A percentile compares a stretch with the other conserved stretches of the same genome.
Conservation (phyloP, 2,329 filamentous ascomycete genomes). For the Trichocomaceae sp. region DNA sequence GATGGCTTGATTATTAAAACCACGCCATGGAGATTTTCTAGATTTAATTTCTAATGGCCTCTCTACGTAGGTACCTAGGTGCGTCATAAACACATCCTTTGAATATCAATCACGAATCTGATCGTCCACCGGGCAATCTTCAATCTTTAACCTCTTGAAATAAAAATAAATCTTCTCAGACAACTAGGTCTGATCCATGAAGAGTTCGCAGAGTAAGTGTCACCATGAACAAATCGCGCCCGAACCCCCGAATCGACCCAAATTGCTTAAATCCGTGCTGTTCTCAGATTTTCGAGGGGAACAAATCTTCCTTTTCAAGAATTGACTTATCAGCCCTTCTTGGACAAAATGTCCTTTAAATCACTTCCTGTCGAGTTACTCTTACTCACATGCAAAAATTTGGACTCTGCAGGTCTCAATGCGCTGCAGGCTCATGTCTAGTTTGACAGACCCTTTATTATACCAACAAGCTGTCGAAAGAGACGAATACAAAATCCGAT, state of each 20-base stretch:
- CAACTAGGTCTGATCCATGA: neutral
- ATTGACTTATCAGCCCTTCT: neutral
- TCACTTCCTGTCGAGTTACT: slow-evolving; percentile 1
- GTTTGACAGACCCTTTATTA: neutral
- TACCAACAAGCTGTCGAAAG: neutral
- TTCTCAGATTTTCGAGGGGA: neutral
- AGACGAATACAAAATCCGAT: neutral
- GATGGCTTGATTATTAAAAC: too few relatives aligned
- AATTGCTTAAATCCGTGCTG: neutral
- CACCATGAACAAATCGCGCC: neutral
- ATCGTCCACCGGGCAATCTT: too few relatives aligned
- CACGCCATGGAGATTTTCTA: too few relatives aligned
- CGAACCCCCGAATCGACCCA: too few relatives aligned
- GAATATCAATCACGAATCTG: too few relatives aligned
- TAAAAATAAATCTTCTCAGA: too few relatives aligned
- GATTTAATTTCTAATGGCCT: too few relatives aligned
- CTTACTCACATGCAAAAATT: neutral
- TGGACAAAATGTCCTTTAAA: neutral
- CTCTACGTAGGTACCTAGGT: too few relatives aligned
- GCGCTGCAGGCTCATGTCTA: neutral
- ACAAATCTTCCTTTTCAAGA: neutral
- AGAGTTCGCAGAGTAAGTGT: neutral
- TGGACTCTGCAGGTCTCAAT: neutral
- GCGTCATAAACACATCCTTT: too few relatives aligned
- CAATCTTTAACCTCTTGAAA: too few relatives aligned